phyloP scores from a whole-genome alignment of 805 yeast species.

The Clavispora phyllophila region DNA sequence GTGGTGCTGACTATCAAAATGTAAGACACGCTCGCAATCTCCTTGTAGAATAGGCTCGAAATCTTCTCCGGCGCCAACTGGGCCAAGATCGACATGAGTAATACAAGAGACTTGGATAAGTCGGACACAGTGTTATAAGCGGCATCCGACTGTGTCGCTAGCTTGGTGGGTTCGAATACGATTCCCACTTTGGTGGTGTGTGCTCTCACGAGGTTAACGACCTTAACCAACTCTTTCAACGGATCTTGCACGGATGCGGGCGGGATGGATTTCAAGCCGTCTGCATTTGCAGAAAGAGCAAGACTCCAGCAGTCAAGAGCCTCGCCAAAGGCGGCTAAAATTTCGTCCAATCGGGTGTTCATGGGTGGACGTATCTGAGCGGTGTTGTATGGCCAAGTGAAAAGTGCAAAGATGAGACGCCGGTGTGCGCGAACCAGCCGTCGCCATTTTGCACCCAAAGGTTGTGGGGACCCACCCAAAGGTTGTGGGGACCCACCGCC shows the following conservation, averaged over 20 bases:
- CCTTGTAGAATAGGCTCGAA: constrained; percentile 35
- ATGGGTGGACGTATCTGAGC: not conserved
- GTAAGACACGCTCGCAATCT: constrained; percentile 22
- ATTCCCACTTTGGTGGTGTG: constrained; percentile 75
- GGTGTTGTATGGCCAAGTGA: not conserved
- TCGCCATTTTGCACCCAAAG: not conserved
- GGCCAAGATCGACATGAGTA: constrained; percentile 39
- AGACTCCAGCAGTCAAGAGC: constrained; percentile 15
- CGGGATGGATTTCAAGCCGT: constrained; percentile 7
- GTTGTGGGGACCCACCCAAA: too few relatives aligned
- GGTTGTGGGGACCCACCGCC: too few relatives aligned
- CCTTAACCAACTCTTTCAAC: constrained; percentile 53
- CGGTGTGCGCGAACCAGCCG: not conserved
- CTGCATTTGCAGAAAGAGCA: constrained; percentile 5
- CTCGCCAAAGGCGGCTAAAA: constrained; percentile 11
- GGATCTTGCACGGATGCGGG: constrained; percentile 37
- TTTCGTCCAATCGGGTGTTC: constrained; percentile 2
- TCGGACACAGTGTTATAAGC: constrained; percentile 47
- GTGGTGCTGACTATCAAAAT: constrained; percentile 16
- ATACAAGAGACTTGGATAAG: constrained; percentile 38
- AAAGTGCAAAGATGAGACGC: not conserved
- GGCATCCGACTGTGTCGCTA: constrained; percentile 35
- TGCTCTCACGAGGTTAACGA: constrained; percentile 58
- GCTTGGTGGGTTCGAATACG: constrained; percentile 57
- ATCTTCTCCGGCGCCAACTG: constrained; percentile 25